Evolutionary conservation across 345 rosid species (phyloP).

Genomic region (Dimocarpus longan): DNA sequence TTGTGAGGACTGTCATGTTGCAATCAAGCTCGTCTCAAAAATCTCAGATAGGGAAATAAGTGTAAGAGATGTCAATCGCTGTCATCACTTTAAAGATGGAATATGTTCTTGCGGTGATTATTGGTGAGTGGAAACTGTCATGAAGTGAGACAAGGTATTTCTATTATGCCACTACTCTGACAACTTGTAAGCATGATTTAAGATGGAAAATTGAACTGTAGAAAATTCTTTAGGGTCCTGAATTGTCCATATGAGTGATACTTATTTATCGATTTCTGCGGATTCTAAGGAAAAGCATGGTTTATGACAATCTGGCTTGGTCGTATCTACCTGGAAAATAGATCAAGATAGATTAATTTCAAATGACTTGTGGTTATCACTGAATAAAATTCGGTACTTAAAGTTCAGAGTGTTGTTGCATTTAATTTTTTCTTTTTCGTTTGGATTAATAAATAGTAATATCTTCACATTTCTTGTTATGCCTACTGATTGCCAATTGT

Average conservation of each 20-base stretch:
- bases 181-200: neutral
- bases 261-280: neutral
- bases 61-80: slow-evolving; percentile 45
- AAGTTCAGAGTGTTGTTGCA: neutral
- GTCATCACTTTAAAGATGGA: slow-evolving; percentile 42
- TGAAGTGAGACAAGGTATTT: neutral
- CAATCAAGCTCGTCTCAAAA: slow-evolving; percentile 44
- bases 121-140: slow-evolving; percentile 28
- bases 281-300: neutral
- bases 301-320: too few relatives aligned
- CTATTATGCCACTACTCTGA: neutral
- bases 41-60: slow-evolving; percentile 38
- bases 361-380: neutral
- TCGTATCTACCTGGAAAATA: neutral
- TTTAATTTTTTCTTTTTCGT: neutral
- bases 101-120: slow-evolving; percentile 43
- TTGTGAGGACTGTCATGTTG: slow-evolving; percentile 47
- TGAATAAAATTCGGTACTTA: neutral
- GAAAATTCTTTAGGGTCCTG: neutral
- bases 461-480: neutral
- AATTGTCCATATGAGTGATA: neutral
- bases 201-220: neutral
- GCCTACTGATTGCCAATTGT: neutral
- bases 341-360: neutral
- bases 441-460: too few relatives aligned